Percentiles rank a stretch among this genome's conserved stretches.
phyloP scores from a whole-genome alignment of 495 filamentous ascomycete genomes.

The Astrothelium subdiscretum region DNA sequence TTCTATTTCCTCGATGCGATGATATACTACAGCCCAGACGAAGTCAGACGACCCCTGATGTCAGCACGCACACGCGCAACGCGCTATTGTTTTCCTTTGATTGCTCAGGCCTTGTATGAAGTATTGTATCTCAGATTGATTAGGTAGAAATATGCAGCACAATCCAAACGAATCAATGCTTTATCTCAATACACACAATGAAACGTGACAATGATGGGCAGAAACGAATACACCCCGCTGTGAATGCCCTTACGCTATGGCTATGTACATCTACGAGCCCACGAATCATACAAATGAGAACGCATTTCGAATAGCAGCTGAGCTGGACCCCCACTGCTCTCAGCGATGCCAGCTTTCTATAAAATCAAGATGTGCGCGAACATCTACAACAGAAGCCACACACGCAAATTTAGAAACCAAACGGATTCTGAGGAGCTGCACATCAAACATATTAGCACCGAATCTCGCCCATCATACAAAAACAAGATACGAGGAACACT shows the following conservation, averaged over 20 bases:
- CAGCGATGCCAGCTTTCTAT: too few species aligned
- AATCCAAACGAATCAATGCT: conserved; percentile 1
- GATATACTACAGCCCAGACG: not conserved
- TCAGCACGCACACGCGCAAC: not conserved
- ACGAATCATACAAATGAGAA: not conserved
- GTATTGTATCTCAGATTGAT: not conserved
- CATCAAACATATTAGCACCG: conserved; percentile 14
- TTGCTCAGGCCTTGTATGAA: not conserved
- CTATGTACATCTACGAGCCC: not conserved
- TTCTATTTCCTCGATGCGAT: not conserved
- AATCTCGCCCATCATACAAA: not conserved
- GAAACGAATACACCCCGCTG: not conserved
- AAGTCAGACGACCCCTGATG: not conserved
- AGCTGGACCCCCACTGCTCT: too few species aligned
- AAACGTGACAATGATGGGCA: not conserved
- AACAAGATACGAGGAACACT: conserved; percentile 34
- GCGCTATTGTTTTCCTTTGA: not conserved
- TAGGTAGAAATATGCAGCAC: not conserved
- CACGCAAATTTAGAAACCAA: conserved; percentile 56
- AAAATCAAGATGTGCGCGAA: too few species aligned
- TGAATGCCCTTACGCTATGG: not conserved
- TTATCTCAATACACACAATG: not conserved
- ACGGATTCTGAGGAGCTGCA: conserved; percentile 79
- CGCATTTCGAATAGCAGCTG: not conserved
- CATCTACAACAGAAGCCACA: not conserved